Conservation (phyloP, 1,139 yeast genomes). For the Kodamaea arcana region DNA sequence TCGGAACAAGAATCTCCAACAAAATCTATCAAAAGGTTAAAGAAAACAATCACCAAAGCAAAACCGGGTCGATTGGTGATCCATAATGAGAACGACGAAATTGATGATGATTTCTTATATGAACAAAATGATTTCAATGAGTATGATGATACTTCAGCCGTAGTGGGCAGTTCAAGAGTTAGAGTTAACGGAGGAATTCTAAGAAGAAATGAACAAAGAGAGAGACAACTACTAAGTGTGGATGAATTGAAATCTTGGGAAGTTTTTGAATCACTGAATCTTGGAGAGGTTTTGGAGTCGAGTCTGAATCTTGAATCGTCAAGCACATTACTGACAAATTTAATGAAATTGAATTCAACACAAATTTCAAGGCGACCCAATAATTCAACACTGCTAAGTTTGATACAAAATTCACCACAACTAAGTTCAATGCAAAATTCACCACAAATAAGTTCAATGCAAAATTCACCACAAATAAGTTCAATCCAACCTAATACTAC, state of each 20-base stretch:
- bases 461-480: no score
- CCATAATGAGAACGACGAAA: constrained; percentile 30
- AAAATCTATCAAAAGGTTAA: background rate
- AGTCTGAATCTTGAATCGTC: background rate
- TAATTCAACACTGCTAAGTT: background rate
- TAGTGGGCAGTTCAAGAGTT: background rate
- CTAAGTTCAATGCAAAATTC: no score
- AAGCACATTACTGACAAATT: no score
- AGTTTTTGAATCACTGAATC: constrained; percentile 32
- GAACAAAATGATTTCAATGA: constrained; percentile 5
- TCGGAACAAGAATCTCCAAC: constrained; percentile 25
- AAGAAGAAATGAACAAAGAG: constrained; percentile 33
- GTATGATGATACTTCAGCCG: constrained; percentile 13
- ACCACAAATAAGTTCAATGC: no score
- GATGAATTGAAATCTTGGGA: constrained; percentile 43
- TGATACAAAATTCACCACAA: no score
- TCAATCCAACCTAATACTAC: no score
- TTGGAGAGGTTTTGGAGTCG: constrained; percentile 8
- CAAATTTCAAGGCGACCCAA: background rate
- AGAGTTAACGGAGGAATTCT: constrained; percentile 40
- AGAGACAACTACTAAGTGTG: constrained; percentile 24
- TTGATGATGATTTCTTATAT: constrained; percentile 35
- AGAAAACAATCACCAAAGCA: constrained; percentile 6
- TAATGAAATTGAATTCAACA: background rate
- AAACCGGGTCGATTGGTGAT: constrained; percentile 19